A percentile compares a stretch with the other conserved stretches of the same genome.
phyloP scores from a whole-genome alignment of 306 rosid genomes.

The Styphnolobium japonicum region DNA sequence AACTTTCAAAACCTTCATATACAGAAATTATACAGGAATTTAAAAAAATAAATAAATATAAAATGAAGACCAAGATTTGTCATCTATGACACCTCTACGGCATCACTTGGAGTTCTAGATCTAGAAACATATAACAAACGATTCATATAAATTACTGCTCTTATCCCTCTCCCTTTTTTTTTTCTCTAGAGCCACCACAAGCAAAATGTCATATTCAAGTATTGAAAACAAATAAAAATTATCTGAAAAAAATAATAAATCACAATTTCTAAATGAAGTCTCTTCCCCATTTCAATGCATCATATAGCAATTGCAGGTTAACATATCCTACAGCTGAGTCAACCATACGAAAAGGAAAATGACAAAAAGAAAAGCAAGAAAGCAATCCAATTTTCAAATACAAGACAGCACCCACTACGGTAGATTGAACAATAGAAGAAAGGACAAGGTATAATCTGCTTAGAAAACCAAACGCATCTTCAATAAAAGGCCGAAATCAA shows the following conservation, averaged over 20 bases:
- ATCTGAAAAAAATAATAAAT: neutral
- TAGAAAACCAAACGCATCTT: no score
- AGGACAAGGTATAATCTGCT: no score
- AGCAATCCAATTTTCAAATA: neutral
- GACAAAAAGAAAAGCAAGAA: neutral
- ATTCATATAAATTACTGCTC: neutral
- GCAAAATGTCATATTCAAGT: neutral
- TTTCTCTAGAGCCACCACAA: neutral
- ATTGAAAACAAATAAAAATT: neutral
- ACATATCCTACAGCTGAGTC: neutral
- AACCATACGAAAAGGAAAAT: neutral
- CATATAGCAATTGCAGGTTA: neutral
- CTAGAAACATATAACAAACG: neutral
- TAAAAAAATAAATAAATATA: neutral
- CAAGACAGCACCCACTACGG: neutral
- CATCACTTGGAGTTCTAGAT: neutral
- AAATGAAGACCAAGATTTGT: neutral
- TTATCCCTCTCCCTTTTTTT: neutral
- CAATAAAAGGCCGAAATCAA: no score
- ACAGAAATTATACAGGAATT: neutral
- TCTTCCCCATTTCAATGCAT: neutral
- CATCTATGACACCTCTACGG: neutral
- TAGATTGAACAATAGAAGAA: no score
- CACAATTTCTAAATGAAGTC: neutral
- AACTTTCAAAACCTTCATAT: neutral